These are phyloP conservation scores for Angomonas ambiguus DNA, from an alignment of 208 protist genomes.

Conservation along the genomic window DNA sequence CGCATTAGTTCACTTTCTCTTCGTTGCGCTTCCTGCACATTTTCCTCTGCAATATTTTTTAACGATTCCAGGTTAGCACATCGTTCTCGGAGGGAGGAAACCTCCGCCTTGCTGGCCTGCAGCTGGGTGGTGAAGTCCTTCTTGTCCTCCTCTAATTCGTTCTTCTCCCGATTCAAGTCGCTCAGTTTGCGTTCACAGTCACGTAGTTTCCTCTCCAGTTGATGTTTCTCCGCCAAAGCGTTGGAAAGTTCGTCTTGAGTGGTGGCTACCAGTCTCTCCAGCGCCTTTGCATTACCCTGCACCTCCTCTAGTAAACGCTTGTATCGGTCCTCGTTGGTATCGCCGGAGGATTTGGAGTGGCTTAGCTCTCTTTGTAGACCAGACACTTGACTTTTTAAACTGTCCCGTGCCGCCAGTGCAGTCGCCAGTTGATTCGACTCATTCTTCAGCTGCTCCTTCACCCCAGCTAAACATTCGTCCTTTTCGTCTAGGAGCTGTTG, in stretches of 20 bases:
- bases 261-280: constrained; percentile 28
- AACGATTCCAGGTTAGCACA: constrained; percentile 83
- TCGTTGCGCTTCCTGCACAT: constrained; percentile 53
- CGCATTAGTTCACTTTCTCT: constrained; percentile 66
- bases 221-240: constrained; percentile 23
- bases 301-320: constrained; percentile 20
- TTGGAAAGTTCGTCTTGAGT: constrained; percentile 30
- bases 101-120: constrained; percentile 54
- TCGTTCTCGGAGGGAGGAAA: constrained; percentile 65
- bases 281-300: constrained; percentile 24
- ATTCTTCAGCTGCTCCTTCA: constrained; percentile 18
- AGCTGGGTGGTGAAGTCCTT: constrained; percentile 46
- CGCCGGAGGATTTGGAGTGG: constrained; percentile 28
- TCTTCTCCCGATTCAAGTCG: constrained; percentile 43
- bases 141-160: constrained; percentile 37
- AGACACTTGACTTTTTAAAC: constrained; percentile 19
- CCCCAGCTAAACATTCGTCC: constrained; percentile 18
- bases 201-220: constrained; percentile 37
- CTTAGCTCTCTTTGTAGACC: constrained; percentile 36
- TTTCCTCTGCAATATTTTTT: constrained; percentile 68
- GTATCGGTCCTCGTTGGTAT: constrained; percentile 19
- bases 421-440: constrained; percentile 18
- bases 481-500: constrained; percentile 39
- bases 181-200: constrained; percentile 26
- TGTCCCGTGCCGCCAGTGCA: constrained; percentile 23